Conservation (phyloP, 148 eudicot species). For the Cornus suecica region DNA sequence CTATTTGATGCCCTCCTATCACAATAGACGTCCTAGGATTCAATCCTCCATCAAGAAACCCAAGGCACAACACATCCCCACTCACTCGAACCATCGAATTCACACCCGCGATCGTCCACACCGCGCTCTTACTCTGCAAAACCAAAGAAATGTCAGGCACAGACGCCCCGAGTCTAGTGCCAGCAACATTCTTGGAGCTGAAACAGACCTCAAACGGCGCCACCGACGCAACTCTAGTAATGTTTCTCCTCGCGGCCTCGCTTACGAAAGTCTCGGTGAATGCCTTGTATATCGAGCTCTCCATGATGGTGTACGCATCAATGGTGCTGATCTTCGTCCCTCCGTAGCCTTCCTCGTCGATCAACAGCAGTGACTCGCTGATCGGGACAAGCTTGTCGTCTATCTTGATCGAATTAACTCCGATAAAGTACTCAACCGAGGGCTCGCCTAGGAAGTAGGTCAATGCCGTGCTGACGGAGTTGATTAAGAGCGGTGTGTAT, state of each 20-base stretch:
- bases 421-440: conserved; percentile 60
- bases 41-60: conserved; percentile 52
- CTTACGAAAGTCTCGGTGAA: conserved; percentile 24
- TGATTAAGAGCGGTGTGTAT: conserved; percentile 49
- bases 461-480: conserved; percentile 54
- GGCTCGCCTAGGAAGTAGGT: conserved; percentile 44
- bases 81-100: conserved; percentile 65
- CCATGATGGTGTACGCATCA: conserved; percentile 52
- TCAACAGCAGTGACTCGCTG: conserved; percentile 40
- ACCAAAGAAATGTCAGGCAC: conserved; percentile 56
- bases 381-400: conserved; percentile 21
- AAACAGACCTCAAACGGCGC: conserved; percentile 56
- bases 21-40: conserved; percentile 56
- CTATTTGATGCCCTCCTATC: conserved; percentile 64
- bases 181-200: conserved; percentile 10
- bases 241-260: conserved; percentile 17
- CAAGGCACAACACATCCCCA: conserved; percentile 48
- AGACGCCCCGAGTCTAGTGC: conserved; percentile 49
- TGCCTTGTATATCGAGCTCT: conserved; percentile 48
- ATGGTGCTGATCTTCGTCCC: conserved; percentile 79
- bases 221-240: conserved; percentile 38
- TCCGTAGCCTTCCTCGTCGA: conserved; percentile 45
- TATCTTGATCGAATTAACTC: conserved; percentile 40
- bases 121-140: conserved; percentile 33
- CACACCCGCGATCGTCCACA: conserved; percentile 49